Base-by-base conservation (phyloP, 768 basidiomycete species). In the Auricularia sp. region DNA sequence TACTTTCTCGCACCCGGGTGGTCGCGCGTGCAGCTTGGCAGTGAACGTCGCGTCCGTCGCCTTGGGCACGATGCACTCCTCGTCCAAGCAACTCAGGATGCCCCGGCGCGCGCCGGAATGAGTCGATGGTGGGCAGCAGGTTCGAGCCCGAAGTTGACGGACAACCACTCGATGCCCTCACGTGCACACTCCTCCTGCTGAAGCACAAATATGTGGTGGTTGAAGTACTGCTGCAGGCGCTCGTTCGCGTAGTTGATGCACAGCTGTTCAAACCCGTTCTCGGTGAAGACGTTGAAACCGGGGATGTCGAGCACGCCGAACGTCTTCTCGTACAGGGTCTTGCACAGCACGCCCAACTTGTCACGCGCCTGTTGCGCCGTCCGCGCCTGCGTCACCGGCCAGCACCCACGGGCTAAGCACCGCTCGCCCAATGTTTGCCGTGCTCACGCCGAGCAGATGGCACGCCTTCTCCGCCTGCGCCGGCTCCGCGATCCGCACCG, bases 41-140 rank as follows among this genome's bases (percentile, higher is more conserved):
- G 94, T 93, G 77, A 99, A 98, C 0, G 95, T 98, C 54, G 85
- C 77, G 74, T 99, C 96, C 13, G 90, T 92, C 3, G 96, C 96
- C 73, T 93, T 94, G n/a, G 96, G 97, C 96, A 98, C 98, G 75
- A 99, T 98, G 73, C 96, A 98, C 68, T 98, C 96, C 73, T 98
- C 97, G 73, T 99, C 97, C 42, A 99, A 78, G 70, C 90, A 88
- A 67, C 93, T 92, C 56, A 99, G 82, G 66, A 98, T 89, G 63
- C 97, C 97, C 67, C 98, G 94, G 71, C 92, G 89, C 69, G 84
- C 78, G 14, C 83, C 81, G 62, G 82, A 85, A 99, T 98, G 62
- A 99, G 73, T 98, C 96, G 73, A 99, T 98, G 3, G 97, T 98
- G 1, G 97, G 97, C 72, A 98, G 96, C 4, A 99, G 78, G 75